Evolutionary conservation across 1,284 basidiomycete genomes (phyloP).

Genomic region (Neonothopanus nambi): DNA sequence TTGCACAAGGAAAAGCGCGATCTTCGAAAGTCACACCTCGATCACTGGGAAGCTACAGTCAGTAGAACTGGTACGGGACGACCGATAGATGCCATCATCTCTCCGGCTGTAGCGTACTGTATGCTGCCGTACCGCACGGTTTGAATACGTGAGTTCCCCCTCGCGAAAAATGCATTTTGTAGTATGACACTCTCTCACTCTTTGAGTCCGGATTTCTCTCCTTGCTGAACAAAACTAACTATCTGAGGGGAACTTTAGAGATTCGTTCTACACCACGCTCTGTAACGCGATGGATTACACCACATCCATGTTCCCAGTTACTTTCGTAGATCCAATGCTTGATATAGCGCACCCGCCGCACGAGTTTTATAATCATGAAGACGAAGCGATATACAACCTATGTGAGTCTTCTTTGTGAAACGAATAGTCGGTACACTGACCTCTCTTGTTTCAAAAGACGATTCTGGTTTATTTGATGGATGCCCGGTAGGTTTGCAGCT

Average conservation of each 20-base stretch:
- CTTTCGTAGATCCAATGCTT: conserved; percentile 47
- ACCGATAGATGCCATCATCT: conserved; percentile 63
- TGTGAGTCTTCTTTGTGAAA: conserved; percentile 42
- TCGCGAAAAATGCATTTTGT: no score
- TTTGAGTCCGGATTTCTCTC: no score
- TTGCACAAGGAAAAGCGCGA: conserved; percentile 45
- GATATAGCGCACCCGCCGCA: conserved; percentile 44
- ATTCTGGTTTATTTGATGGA: conserved; percentile 54
- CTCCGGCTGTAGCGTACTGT: conserved; percentile 52
- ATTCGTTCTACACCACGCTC: conserved; percentile 55
- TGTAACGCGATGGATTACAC: conserved; percentile 71
- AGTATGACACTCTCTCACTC: no score
- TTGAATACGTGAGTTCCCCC: conserved; percentile 34
- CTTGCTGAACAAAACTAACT: no score
- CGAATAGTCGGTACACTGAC: conserved; percentile 36
- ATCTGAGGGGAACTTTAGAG: no score
- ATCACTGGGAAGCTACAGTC: conserved; percentile 56
- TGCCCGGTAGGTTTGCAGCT: conserved; percentile 71
- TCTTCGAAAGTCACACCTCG: conserved; percentile 41
- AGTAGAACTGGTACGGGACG: conserved; percentile 55
- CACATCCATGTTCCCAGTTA: conserved; percentile 61
- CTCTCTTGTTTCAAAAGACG: conserved; percentile 45
- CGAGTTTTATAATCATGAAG: conserved; percentile 51
- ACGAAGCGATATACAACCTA: conserved; percentile 52
- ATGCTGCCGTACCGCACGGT: conserved; percentile 53